These are phyloP conservation scores for Mycena galericulata DNA, from an alignment of 768 basidiomycete genomes.

Conservation along the genomic window DNA sequence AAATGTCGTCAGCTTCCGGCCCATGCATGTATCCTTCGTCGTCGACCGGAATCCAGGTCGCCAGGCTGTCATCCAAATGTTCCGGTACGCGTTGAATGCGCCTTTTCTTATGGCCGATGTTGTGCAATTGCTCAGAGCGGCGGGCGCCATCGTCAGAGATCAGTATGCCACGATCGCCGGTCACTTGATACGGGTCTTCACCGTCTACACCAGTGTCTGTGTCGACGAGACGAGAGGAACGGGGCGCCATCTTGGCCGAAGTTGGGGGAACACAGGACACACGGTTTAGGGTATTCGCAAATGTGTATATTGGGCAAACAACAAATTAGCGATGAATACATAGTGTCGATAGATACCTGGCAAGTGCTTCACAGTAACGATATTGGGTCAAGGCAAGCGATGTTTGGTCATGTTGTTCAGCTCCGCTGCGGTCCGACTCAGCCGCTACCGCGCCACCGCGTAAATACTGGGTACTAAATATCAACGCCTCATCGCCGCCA, in stretches of 20 bases:
- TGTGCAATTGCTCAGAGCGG: background rate
- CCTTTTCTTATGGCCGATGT: slow-evolving; percentile 3
- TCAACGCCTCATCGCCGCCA: no score
- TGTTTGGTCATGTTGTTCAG: no score
- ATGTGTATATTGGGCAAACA: no score
- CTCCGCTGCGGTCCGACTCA: no score
- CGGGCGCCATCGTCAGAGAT: slow-evolving; percentile 7
- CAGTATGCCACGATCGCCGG: background rate
- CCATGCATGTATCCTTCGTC: background rate
- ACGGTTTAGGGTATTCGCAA: no score
- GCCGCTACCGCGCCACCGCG: no score
- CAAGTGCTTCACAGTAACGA: no score
- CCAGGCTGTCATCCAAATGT: background rate
- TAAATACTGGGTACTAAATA: no score
- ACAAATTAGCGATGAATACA: no score
- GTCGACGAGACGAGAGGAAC: background rate
- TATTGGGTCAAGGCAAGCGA: no score
- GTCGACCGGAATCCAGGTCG: background rate
- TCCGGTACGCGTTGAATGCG: background rate
- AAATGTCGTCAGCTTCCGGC: background rate
- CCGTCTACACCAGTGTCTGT: background rate
- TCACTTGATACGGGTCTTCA: background rate
- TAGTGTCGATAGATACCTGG: no score
- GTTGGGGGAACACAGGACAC: no score
- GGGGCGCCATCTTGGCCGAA: background rate